Percentiles rank a stretch among this genome's conserved stretches.
Conservation (phyloP, 148 eudicot genomes). For the Vaccinium darrowii region DNA sequence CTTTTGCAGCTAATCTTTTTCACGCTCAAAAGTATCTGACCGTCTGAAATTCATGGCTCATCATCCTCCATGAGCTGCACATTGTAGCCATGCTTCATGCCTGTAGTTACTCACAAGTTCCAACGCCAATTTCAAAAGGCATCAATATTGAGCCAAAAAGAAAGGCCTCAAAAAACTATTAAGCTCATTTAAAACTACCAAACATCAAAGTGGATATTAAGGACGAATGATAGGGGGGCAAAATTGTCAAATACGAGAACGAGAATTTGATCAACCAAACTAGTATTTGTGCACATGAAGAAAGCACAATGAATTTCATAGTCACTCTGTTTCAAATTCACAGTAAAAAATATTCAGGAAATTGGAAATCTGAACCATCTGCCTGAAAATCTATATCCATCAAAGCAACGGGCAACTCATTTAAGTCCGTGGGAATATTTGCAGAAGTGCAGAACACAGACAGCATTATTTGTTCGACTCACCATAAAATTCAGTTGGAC, state of each 20-base stretch:
- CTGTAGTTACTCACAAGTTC: slow-evolving; percentile 31
- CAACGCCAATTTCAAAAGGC: neutral
- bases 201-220: slow-evolving; percentile 6
- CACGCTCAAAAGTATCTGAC: neutral
- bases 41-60: slow-evolving; percentile 17
- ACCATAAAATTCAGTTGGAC: neutral
- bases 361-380: neutral
- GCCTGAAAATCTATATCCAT: neutral
- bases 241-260: neutral
- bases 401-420: neutral
- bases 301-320: neutral
- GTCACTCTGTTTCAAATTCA: neutral
- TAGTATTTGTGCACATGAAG: neutral
- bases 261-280: neutral
- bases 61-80: slow-evolving; percentile 48
- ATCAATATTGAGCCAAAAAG: neutral
- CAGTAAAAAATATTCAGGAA: neutral
- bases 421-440: neutral
- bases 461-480: neutral
- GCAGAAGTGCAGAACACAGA: neutral
- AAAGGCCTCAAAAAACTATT: slow-evolving; percentile 12
- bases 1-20: neutral
- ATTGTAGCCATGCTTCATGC: slow-evolving; percentile 35
- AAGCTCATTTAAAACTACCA: slow-evolving; percentile 4
- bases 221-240: neutral